Conservation (phyloP, 1,139 yeast species). For the Debaryomyces robertsiae region DNA sequence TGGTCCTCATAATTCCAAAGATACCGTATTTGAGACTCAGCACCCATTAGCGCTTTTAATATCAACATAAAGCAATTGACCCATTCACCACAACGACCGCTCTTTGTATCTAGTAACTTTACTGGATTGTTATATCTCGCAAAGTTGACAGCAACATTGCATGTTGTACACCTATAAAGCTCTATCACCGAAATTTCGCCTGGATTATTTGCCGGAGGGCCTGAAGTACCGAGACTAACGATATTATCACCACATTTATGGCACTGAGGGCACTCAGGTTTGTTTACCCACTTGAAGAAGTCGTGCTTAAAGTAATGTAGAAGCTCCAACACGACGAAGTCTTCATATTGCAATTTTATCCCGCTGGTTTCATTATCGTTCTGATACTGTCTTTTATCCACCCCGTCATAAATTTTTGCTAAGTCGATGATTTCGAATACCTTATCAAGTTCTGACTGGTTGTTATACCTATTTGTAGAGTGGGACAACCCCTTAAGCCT, state of each 20-base stretch:
- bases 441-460: constrained; percentile 18
- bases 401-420: constrained; percentile 37
- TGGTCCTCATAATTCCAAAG: constrained; percentile 93
- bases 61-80: constrained; percentile 79
- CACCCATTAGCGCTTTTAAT: constrained; percentile 57
- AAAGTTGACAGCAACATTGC: constrained; percentile 54
- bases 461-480: constrained; percentile 17
- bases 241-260: constrained; percentile 19
- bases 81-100: constrained; percentile 96
- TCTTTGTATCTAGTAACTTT: constrained; percentile 58
- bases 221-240: constrained; percentile 14
- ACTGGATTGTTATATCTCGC: constrained; percentile 76
- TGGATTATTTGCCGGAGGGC: constrained; percentile 28
- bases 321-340: constrained; percentile 66
- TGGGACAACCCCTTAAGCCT: constrained; percentile 12
- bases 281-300: constrained; percentile 83
- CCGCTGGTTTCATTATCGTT: constrained; percentile 6
- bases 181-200: constrained; percentile 50
- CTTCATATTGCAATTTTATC: constrained; percentile 53
- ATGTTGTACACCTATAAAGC: constrained; percentile 58
- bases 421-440: constrained; percentile 43
- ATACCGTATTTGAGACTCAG: constrained; percentile 63
- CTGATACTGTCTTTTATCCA: constrained; percentile 31
- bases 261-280: constrained; percentile 65
- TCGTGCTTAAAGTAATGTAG: constrained; percentile 76